Evolutionary conservation across 1,284 basidiomycete species (phyloP).

Genomic region (Papiliotrema nemorosa): DNA sequence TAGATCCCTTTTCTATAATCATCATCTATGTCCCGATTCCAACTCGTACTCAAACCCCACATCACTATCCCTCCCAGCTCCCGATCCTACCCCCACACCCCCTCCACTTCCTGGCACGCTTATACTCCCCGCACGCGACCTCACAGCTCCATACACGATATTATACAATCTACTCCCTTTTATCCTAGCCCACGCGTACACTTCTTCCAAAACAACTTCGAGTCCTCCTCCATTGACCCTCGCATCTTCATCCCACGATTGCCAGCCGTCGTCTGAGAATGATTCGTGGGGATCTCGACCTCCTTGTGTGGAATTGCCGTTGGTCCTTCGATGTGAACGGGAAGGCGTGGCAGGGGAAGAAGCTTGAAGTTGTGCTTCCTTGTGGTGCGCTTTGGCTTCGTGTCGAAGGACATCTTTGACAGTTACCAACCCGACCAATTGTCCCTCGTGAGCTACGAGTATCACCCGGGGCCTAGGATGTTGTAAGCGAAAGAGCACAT

Average conservation of each 20-base stretch:
- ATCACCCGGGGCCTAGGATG: slow-evolving; percentile 86
- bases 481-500: too few relatives aligned
- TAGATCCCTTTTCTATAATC: too few relatives aligned
- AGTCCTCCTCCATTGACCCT: slow-evolving; percentile 8
- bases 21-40: too few relatives aligned
- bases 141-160: slow-evolving; percentile 2
- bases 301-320: too few relatives aligned
- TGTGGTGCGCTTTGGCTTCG: slow-evolving; percentile 51
- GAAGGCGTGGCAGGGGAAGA: slow-evolving; percentile 4
- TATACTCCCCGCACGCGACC: neutral
- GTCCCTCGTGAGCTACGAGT: slow-evolving; percentile 80
- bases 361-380: slow-evolving; percentile 1
- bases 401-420: slow-evolving; percentile 93
- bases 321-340: slow-evolving; percentile 6
- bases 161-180: slow-evolving; percentile 14
- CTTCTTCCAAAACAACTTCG: slow-evolving; percentile 20
- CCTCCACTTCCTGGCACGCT: neutral
- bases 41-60: slow-evolving; percentile 5
- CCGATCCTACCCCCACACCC: slow-evolving; percentile 1
- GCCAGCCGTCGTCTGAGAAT: slow-evolving; percentile 3
- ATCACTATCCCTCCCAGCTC: slow-evolving; percentile 3
- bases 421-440: slow-evolving; percentile 80
- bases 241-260: slow-evolving; percentile 1
- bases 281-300: slow-evolving; percentile 4
- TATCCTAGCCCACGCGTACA: slow-evolving; percentile 16